Evolutionary conservation across 75 land plant species (phyloP), one percentile per base, ranked within the genome.

Genomic region (Cryptomeria japonica): DNA sequence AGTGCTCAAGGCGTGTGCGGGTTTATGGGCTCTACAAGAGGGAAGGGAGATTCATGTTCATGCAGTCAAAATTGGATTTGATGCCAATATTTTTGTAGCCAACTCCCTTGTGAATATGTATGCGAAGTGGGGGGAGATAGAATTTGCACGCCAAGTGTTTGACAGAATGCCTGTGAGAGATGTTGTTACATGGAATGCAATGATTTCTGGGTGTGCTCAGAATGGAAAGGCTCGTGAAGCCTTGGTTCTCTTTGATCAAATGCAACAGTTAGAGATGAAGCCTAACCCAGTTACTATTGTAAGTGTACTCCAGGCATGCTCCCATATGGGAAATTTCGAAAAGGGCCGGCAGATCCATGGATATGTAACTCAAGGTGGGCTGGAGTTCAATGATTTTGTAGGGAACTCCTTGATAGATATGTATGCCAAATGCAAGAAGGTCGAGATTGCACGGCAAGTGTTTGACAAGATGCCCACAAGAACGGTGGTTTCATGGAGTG

Each of bases 401-500:
- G 86, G 56, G 64, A 49, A 46, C 37, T 53, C 86, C 1, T 53
- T 85, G 58, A 55, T 85, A 49, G 68, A 85, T 85, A 90, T 90
- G 91, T 90, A 90, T 79, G 83, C 55, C 3, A 90, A 90, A 76
- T 86, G 87, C 44, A 58, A 77, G 56, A 46, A 28, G 19, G 44
- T 61, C 8, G 83, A 31, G 15, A 32, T 75, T 34, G 77, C 77
- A 32, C 38, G 77, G 36, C 34, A 75, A 34, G 77, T 75, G 77
- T 75, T 75, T 34, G 38, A 34, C 4, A 75, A 34, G 37, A 34
- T 75, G 77, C 37, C 14, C 37, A 32, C 5, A 31, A 75, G n/a
- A 75, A 34, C 34, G 19, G 83, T 86, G 7, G 84, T 90, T 37
- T 92, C 93, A 13, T 92, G 93, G 93, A 90, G 89, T 86, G 80